A percentile compares a stretch with the other conserved stretches of the same genome.
Evolutionary conservation across 139 green algal species (phyloP).

Genomic region (Coelastrella sp.): DNA sequence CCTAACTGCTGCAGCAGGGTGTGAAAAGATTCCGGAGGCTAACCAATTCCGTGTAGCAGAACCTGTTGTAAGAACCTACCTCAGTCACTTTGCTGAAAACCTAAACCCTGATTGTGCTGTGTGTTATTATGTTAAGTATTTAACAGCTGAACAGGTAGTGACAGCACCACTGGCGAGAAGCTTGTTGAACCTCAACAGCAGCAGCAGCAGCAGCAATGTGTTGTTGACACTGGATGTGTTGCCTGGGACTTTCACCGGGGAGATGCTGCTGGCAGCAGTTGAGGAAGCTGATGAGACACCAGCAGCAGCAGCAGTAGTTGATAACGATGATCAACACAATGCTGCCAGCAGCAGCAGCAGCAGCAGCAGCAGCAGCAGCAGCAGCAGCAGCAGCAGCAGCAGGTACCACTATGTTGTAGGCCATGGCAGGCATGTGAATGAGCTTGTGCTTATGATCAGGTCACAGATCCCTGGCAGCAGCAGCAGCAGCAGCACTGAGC

Average conservation of each 20-base stretch:
- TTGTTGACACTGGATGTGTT: not conserved
- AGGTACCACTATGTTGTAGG: not conserved
- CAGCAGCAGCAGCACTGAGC: not conserved
- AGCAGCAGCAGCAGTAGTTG: not conserved
- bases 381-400: not conserved
- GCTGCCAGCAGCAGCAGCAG: not conserved
- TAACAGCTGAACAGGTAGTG: not conserved
- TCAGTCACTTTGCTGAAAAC: not conserved
- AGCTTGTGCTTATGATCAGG: not conserved
- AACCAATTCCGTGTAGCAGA: not conserved
- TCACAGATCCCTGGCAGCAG: not conserved
- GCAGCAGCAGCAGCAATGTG: constrained; percentile 1
- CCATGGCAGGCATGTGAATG: not conserved
- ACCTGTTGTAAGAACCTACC: not conserved
- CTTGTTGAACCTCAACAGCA: not conserved
- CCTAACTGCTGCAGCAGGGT: not conserved
- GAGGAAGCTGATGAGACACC: not conserved
- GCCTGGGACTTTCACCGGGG: not conserved
- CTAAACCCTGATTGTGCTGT: not conserved
- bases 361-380: not conserved
- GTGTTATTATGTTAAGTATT: not conserved
- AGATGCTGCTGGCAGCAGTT: not conserved
- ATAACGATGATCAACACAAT: not conserved
- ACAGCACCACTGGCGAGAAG: not conserved
- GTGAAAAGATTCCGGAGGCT: not conserved